phyloP scores from a whole-genome alignment of 2,329 filamentous ascomycete genomes.

The Phaeosphaeria sp. region DNA sequence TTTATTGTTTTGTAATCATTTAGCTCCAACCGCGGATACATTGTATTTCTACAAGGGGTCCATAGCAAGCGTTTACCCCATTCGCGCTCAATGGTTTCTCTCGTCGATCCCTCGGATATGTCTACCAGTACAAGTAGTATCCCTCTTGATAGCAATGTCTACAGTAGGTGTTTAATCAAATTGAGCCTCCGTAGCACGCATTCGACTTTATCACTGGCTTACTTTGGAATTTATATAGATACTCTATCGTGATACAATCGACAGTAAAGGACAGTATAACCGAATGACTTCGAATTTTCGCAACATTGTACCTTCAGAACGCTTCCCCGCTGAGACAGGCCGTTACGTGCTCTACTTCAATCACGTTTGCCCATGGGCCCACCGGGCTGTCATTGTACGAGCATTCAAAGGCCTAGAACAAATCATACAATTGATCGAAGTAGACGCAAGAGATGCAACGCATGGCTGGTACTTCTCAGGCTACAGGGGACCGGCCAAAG shows the following conservation, averaged over 20 bases:
- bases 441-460: slow-evolving; percentile 40
- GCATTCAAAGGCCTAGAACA: slow-evolving; percentile 59
- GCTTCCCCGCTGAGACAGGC: slow-evolving; percentile 64
- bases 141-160: not conserved
- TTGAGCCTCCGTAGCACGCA: not conserved
- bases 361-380: slow-evolving; percentile 69
- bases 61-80: not conserved
- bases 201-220: not conserved
- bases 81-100: not conserved
- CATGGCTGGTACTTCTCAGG: slow-evolving; percentile 45
- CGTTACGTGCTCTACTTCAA: slow-evolving; percentile 69
- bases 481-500: slow-evolving; percentile 29
- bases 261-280: slow-evolving; percentile 59
- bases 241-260: slow-evolving; percentile 8
- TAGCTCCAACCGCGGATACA: not conserved
- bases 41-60: not conserved
- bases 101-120: not conserved
- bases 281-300: slow-evolving; percentile 64
- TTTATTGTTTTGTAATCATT: slow-evolving; percentile 2
- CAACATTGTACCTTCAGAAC: slow-evolving; percentile 60
- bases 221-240: not conserved
- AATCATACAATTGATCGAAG: slow-evolving; percentile 57
- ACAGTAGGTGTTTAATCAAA: not conserved
- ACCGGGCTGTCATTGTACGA: slow-evolving; percentile 56
- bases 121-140: not conserved